Base-by-base conservation (phyloP, 2,329 filamentous ascomycete species). In the Colletotrichum filicis region DNA sequence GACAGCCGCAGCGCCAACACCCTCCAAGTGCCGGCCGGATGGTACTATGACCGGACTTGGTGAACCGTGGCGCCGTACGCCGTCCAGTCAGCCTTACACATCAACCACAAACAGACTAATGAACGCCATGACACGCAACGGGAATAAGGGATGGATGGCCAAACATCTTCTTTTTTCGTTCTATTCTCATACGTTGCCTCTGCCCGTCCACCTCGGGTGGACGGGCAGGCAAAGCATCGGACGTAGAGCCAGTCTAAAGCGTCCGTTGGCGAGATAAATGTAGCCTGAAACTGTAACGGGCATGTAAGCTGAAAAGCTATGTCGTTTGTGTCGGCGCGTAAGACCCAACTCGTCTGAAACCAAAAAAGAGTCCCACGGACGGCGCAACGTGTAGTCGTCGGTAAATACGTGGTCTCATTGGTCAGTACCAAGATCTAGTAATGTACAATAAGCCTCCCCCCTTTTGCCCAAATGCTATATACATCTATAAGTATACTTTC, bases 271-370 rank as follows among this genome's bases (percentile, higher is more conserved):
- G 28, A 69, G 60, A 49, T 49, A n/a, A 49, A 49, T n/a, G 42
- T 49, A 19, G 42, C 42, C 19, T 49, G 19, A 22, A 49, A 49
- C 42, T 49, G 42, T 49, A 22, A 49, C 42, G 42, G 46, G 16
- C 57, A n/a, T 22, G 28, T 46, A 19, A 19, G 53, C 35, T 19
- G 14, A 30, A 24, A 52, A 26, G 52, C 42, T n/a, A 49, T n/a
- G 42, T 49, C 42, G 37, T 49, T 19, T 19, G 42, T 49, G 22
- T 49, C 37, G 42, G 42, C 42, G 42, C 42, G 19, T 9, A n/a
- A 11, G 42, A 49, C 42, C 42, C 16, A 49, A 12, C 42, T 28
- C 61, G 12, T 28, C 28, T 66, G 52, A 59, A 72, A 72, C 69
- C 37, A 16, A 26, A 19, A 14, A 30, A 28, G 16, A 49, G 19